phyloP scores from a whole-genome alignment of 1,284 basidiomycete species.

The Cystobasidium slooffiae region DNA sequence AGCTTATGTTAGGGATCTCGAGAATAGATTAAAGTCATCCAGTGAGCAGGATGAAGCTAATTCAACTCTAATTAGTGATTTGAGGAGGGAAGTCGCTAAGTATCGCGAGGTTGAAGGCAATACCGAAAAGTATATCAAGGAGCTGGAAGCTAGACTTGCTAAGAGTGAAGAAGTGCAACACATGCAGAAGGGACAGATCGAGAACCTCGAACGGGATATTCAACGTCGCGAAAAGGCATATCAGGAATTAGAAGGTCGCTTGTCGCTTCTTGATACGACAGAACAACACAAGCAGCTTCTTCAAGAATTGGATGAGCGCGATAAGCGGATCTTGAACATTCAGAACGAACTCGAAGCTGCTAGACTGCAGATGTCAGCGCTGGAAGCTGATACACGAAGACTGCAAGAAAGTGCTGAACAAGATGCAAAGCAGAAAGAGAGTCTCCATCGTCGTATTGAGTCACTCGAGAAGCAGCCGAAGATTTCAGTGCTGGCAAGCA shows the following conservation, averaged over 20 bases:
- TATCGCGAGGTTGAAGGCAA: conserved; percentile 76
- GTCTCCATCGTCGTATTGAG: conserved; percentile 44
- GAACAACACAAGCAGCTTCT: conserved; percentile 64
- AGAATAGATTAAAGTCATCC: conserved; percentile 81
- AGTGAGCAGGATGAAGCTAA: conserved; percentile 77
- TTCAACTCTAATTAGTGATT: conserved; percentile 74
- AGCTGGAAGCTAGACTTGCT: conserved; percentile 79
- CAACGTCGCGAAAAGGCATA: conserved; percentile 70
- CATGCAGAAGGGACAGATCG: conserved; percentile 70
- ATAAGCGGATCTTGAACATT: conserved; percentile 72
- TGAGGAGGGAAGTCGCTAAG: conserved; percentile 78
- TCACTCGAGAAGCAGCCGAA: conserved; percentile 43
- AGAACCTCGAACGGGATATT: conserved; percentile 75
- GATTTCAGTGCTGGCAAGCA: conserved; percentile 3
- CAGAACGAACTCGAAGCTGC: conserved; percentile 76
- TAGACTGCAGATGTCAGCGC: conserved; percentile 69
- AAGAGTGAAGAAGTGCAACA: conserved; percentile 77
- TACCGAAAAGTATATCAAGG: conserved; percentile 80
- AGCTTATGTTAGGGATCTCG: conserved; percentile 89
- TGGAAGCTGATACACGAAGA: conserved; percentile 67
- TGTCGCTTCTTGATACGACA: conserved; percentile 69
- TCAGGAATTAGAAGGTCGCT: conserved; percentile 70
- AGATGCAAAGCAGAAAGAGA: conserved; percentile 45
- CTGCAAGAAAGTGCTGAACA: conserved; percentile 58
- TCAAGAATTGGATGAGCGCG: conserved; percentile 77